Evolutionary conservation across 2,329 filamentous ascomycete genomes (phyloP), one percentile per base, ranked within the genome.

Genomic region (Endocalyx cinctus): DNA sequence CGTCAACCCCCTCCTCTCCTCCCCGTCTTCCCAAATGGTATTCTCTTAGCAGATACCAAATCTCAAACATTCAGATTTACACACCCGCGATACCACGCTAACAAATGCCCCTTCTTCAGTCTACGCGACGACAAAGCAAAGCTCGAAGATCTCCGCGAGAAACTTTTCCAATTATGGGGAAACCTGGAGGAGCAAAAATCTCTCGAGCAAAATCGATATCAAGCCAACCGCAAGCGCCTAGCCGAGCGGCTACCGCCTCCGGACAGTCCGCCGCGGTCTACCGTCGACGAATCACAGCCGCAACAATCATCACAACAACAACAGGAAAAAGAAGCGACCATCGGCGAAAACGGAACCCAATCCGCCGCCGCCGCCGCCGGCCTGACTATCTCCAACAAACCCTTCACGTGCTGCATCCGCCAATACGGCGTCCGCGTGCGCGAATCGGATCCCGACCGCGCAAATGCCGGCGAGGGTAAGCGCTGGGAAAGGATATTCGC

Each of bases 131-230:
- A 83, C 27, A 47, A 58, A 3, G 32, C 56, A 0, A 50, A 61
- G 2, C 62, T 92, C 1, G 54, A 48, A 4, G 42, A 56, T 6
- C 61, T 96, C 5, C 73, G 77, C 31, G 77, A 94, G 46, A 80
- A 74, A 46, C 66, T 96, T 35, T 90, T 82, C 53, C 64, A 77
- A 22, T 67, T 96, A 2, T 97, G 90, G 89, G 90, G 90, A 2
- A 77, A 95, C 40, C 66, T 96, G 2, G 80, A 89, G 52, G 87
- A 94, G 53, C 57, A 65, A 29, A 87, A 84, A 52, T 48, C 50
- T 3, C 54, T 48, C 37, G 58, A 53, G 43, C 54, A 39, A 32
- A 51, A 39, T 43, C 54, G 28, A 25, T 43, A 34, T 40, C 41
- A 36, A 38, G 46, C 33, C 25, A 51, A 48, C 29, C 50, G 41